Base-by-base conservation (phyloP, 495 filamentous ascomycete genomes). In the Ramalina peruviana region DNA sequence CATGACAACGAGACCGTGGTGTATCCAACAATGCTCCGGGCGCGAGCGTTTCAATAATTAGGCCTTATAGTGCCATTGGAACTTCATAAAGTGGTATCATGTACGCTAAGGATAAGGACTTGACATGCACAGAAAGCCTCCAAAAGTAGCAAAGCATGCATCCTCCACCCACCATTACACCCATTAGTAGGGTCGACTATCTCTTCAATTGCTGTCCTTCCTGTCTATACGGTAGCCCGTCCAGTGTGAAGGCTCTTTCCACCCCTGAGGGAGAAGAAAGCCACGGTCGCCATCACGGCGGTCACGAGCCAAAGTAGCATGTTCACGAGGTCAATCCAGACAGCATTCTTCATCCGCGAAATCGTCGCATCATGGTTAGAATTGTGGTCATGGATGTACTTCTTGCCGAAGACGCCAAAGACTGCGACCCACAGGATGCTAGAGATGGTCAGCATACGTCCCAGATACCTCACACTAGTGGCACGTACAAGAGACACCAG, bases 321-420 rank as follows among this genome's bases (percentile, higher is more conserved):
- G 58, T 82, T 83, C 20, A 76, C 64, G 44, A 93, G 66, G 64
- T 89, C 85, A 20, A 93, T 66, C 86, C 86, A 94, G 26, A 88
- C 85, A 25, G 87, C 86, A 63, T 82, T 79, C 64, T 87, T 83
- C 87, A 94, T 92, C 27, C 84, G 72, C 55, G 71, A 67, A 44
- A 87, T 72, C 19, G 71, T 72, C 15, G 51, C 55, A 61, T 85
- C 69, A 26, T 75, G 76, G 51, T 79, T 69, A 7, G 81, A 58
- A 54, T 85, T 61, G 30, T 33, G 30, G 44, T 76, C 75, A 48
- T 80, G 62, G 65, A 92, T 82, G 70, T 82, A 94, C 71, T 85
- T 74, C 62, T 78, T 77, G 44, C 78, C 88, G 63, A 94, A 93
- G 26, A 87, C 58, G 20, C 86, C 87, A 64, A 95, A 94, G 38